A percentile compares a stretch with the other conserved stretches of the same genome.
These are phyloP conservation scores for Linum trigynum DNA, from an alignment of 345 rosid genomes.

Conservation along the genomic window DNA sequence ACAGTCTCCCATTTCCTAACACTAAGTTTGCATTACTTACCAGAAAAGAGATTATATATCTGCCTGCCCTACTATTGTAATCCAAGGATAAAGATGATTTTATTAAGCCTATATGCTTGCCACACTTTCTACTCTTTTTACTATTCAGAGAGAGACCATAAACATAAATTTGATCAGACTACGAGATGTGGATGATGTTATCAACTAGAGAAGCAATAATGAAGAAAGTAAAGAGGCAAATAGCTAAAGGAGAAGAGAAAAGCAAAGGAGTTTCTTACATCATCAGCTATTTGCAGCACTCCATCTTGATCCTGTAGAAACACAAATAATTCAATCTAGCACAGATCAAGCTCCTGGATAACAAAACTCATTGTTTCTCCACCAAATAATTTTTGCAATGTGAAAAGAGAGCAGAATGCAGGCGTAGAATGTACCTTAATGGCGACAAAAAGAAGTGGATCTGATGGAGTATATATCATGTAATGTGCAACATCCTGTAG, in stretches of 20 bases:
- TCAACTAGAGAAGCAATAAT: neutral
- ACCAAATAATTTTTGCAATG: neutral
- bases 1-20: neutral
- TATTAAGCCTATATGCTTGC: too few species aligned
- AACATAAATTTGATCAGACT: too few species aligned
- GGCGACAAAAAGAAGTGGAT: conserved; percentile 86
- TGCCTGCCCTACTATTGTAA: neutral
- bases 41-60: neutral
- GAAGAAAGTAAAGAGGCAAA: neutral
- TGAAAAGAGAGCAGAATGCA: neutral
- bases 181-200: too few species aligned
- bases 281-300: conserved; percentile 73
- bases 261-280: conserved; percentile 44
- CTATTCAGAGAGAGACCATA: too few species aligned
- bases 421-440: conserved; percentile 45
- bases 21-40: neutral
- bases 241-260: too few species aligned
- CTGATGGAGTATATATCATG: conserved; percentile 76
- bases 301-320: conserved; percentile 70
- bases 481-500: conserved; percentile 86
- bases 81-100: neutral
- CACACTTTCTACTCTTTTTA: too few species aligned
- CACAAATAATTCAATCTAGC: conserved; percentile 16
- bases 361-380: neutral
- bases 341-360: neutral